These are phyloP conservation scores for Prosopis cineraria DNA, from an alignment of 306 rosid genomes.

Conservation along the genomic window DNA sequence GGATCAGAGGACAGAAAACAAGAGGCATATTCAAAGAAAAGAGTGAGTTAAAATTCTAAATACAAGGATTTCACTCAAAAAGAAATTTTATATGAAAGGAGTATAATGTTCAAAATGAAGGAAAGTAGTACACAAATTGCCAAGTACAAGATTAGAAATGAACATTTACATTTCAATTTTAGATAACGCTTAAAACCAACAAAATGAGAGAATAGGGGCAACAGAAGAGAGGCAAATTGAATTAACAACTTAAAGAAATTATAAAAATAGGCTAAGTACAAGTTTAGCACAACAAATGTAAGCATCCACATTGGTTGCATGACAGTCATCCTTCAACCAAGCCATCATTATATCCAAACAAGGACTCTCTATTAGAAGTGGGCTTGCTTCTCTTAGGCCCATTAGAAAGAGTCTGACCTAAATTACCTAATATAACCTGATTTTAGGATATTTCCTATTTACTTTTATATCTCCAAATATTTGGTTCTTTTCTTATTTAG, in stretches of 20 bases:
- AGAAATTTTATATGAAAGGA: constrained; percentile 18
- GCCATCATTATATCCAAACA: not conserved
- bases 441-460: too few relatives aligned
- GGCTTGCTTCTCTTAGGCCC: too few relatives aligned
- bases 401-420: too few relatives aligned
- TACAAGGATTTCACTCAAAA: not conserved
- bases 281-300: not conserved
- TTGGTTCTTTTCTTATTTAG: too few relatives aligned
- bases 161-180: constrained; percentile 11
- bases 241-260: not conserved
- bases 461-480: too few relatives aligned
- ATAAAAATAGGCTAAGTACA: not conserved
- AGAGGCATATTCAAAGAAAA: constrained; percentile 28
- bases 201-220: not conserved
- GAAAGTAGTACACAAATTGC: not conserved
- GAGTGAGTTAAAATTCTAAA: constrained; percentile 13
- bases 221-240: not conserved
- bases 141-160: not conserved
- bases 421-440: too few relatives aligned
- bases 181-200: not conserved
- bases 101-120: not conserved
- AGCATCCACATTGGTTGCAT: not conserved
- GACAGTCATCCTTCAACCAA: not conserved
- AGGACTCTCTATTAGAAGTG: too few relatives aligned
- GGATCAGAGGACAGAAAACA: constrained; percentile 15